Conservation (phyloP, 2,329 filamentous ascomycete species). For the Akanthomyces lecanii region DNA sequence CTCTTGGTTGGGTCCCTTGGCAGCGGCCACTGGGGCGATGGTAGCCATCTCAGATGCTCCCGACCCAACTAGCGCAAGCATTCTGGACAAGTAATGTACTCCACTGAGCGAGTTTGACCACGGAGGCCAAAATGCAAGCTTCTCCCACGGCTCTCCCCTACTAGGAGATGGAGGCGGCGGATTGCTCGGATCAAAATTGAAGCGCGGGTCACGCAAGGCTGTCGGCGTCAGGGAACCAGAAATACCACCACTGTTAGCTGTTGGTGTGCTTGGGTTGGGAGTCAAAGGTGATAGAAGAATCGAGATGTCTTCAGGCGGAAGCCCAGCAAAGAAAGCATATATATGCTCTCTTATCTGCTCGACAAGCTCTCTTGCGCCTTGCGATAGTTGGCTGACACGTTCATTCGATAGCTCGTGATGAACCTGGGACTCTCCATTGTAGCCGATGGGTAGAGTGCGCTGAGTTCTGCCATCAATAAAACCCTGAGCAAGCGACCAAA, state of each 20-base stretch:
- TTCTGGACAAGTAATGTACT: conserved; percentile 82
- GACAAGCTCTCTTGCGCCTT: conserved; percentile 77
- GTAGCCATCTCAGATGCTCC: conserved; percentile 82
- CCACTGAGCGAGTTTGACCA: conserved; percentile 87
- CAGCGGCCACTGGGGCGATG: conserved; percentile 59
- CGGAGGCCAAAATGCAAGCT: conserved; percentile 94
- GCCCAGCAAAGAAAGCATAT: conserved; percentile 76
- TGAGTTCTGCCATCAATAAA: conserved; percentile 88
- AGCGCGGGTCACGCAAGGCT: conserved; percentile 64
- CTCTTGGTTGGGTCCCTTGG: conserved; percentile 45
- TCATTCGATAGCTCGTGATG: conserved; percentile 77
- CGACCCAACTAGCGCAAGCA: conserved; percentile 77
- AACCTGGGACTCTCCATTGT: conserved; percentile 72
- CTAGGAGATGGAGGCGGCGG: conserved; percentile 72
- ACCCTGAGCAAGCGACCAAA: conserved; percentile 86
- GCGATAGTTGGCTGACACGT: conserved; percentile 67
- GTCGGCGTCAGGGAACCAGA: conserved; percentile 46
- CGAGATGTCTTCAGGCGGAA: conserved; percentile 87
- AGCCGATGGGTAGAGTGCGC: conserved; percentile 70
- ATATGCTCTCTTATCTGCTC: conserved; percentile 76
- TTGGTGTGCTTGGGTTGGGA: conserved; percentile 57
- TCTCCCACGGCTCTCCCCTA: conserved; percentile 83
- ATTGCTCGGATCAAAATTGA: conserved; percentile 74
- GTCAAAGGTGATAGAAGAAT: conserved; percentile 78
- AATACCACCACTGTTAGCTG: conserved; percentile 27